Base-by-base conservation (phyloP, 768 basidiomycete species). In the Mycena leptocephala region DNA sequence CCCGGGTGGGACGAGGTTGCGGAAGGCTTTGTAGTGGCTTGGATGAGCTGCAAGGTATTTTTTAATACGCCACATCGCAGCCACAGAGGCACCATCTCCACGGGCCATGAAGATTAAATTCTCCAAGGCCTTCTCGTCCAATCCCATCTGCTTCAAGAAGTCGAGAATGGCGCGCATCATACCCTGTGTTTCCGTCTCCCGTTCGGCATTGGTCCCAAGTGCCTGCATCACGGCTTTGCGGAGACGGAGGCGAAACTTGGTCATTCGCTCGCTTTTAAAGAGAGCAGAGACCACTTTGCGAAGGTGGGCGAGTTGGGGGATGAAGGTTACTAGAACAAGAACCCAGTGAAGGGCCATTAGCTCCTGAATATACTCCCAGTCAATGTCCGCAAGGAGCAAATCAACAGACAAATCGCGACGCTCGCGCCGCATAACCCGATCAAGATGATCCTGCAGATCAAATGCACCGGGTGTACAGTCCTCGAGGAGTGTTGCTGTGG, bases 181-280 rank as follows among this genome's bases (percentile, higher is more conserved):
- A 16, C 80, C 79, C 41, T 79, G 78, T 13, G 78, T 81, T 46
- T 80, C 78, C 1, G 72, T 76, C 62, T 79, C 76, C 14, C 48
- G 28, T 66, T 81, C 74, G 5, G 71, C 72, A 64, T 81, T 81
- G 13, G 79, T 80, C 26, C 79, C 76, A 4, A 80, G 75, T 28
- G 78, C 76, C 58, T 79, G 78, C n/a, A 81, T 79, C 5, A 65
- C 55, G n/a, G 79, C 78, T 30, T 75, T 79, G 22, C 75, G 74
- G 1, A 69, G 72, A 5, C 51, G 75, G 72, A 81, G 79, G 6
- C 72, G 67, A 41, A 72, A 76, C 69, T 79, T 80, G 1, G 78
- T 76, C 65, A 78, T 74, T 8, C 62, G 41, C 64, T 77, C 75
- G 8, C 69, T 62, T 5, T 22, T 10, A 46, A 76, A 76, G 26